Base-by-base conservation (phyloP, 768 basidiomycete genomes). In the Panaeolus cyanescens region DNA sequence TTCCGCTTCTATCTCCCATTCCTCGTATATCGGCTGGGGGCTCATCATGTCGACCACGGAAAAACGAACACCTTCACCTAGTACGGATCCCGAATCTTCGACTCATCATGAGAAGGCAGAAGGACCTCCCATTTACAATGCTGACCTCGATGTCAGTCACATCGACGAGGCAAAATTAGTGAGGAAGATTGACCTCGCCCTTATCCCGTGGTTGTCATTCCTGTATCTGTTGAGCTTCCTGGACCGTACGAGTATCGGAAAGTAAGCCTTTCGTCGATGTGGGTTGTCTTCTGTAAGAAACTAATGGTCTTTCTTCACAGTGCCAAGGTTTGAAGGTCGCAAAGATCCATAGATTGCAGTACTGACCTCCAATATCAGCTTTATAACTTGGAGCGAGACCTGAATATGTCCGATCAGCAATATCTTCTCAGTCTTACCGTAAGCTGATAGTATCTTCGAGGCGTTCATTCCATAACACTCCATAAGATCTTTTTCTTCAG, bases 191-290 rank as follows among this genome's bases (percentile, higher is more conserved):
- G 89, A 90, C 72, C 65, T 79, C 60, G 80, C 81, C n/a, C 79
- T 89, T 63, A 79, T 89, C 34, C 85, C 88, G 9, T 91, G 89
- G 90, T 68, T 90, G 37, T 87, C 90, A 4, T 80, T 95, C 57
- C 73, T 94, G 65, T 92, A 92, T 73, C 77, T 93, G 34, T 77
- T 93, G 36, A 88, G 87, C 65, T 93, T 92, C 79, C 67, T 77
- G 42, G 81, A 82, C 68, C 79, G 81, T 55, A 82, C 80, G 2
- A 81, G 80, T 61, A 80, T 83, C 62, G 81, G 81, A 74, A 83
- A 83, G 81, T 81, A 58, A 66, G 79, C 50, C 42, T 55, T 34
- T 33, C 12, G 22, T 34, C 17, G 30, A 22, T 73, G 64, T 74
- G 72, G 54, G 36, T 68, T 63, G 19, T 54, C 53, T 34, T 6